Evolutionary conservation across 2,329 filamentous ascomycete species (phyloP).

Genomic region (Exophiala lecanii-corni): DNA sequence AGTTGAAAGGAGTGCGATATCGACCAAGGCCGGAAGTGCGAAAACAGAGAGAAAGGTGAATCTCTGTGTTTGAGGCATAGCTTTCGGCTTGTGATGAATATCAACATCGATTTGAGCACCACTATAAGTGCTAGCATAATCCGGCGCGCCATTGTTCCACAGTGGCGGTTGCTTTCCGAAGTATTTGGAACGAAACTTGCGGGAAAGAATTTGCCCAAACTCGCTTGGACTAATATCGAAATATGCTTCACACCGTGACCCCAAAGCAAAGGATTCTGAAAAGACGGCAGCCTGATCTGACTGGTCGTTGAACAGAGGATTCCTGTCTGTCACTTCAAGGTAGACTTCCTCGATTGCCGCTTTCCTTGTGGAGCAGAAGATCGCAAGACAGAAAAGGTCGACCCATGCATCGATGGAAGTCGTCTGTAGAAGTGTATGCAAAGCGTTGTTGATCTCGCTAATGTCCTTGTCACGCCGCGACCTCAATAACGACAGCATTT

Average conservation of each 20-base stretch:
- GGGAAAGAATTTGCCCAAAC: constrained; percentile 42
- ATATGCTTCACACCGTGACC: constrained; percentile 59
- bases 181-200: constrained; percentile 42
- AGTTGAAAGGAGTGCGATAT: constrained; percentile 56
- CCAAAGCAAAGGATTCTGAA: constrained; percentile 59
- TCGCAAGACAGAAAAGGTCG: constrained; percentile 53
- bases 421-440: constrained; percentile 33
- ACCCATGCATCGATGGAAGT: constrained; percentile 42
- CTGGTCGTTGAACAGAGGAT: constrained; percentile 57
- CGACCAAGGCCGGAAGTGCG: constrained; percentile 58
- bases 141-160: constrained; percentile 47
- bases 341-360: constrained; percentile 59
- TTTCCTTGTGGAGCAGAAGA: constrained; percentile 55
- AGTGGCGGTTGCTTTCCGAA: constrained; percentile 45
- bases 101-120: constrained; percentile 52
- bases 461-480: constrained; percentile 33
- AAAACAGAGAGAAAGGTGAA: constrained; percentile 59
- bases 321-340: constrained; percentile 58
- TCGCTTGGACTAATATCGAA: constrained; percentile 52
- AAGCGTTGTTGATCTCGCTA: constrained; percentile 34
- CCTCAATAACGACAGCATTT: constrained; percentile 30
- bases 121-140: constrained; percentile 49
- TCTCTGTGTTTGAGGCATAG: constrained; percentile 45
- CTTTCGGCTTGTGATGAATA: constrained; percentile 40
- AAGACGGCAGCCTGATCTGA: constrained; percentile 61